A percentile compares a stretch with the other conserved stretches of the same genome.
Evolutionary conservation across 495 filamentous ascomycete species (phyloP).

Genomic region (Penicillium soppii): DNA sequence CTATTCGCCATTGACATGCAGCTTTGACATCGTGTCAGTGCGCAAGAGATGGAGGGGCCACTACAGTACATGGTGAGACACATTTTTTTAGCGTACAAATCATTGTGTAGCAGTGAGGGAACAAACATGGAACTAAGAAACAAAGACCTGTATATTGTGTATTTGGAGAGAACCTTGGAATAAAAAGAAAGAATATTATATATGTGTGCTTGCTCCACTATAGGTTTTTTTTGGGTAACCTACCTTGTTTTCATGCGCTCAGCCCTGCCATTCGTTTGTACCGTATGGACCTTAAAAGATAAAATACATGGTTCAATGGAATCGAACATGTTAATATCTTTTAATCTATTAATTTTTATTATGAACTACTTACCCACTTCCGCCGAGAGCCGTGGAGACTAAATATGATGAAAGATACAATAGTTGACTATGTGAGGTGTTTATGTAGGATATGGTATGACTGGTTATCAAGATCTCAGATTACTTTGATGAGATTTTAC

Average conservation of each 20-base stretch:
- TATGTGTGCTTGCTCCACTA: no score
- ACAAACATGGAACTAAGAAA: background rate
- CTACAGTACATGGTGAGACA: constrained; percentile 7
- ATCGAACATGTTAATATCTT: background rate
- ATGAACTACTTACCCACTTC: background rate
- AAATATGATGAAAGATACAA: background rate
- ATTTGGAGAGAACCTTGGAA: no score
- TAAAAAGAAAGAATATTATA: no score
- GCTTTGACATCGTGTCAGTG: constrained; percentile 16
- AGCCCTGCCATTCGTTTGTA: no score
- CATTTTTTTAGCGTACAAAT: background rate
- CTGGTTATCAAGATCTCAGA: no score
- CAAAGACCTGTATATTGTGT: no score
- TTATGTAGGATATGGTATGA: no score
- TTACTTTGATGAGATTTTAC: no score
- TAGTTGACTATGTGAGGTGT: no score
- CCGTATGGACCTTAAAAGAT: no score
- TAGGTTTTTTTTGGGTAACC: no score
- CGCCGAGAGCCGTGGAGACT: background rate
- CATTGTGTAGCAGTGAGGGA: background rate
- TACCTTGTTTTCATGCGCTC: no score
- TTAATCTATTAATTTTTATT: background rate
- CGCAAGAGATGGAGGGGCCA: constrained; percentile 22
- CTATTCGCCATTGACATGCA: background rate
- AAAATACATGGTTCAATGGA: background rate